phyloP scores from a whole-genome alignment of 208 protist species.

The Lotmaria passim region DNA sequence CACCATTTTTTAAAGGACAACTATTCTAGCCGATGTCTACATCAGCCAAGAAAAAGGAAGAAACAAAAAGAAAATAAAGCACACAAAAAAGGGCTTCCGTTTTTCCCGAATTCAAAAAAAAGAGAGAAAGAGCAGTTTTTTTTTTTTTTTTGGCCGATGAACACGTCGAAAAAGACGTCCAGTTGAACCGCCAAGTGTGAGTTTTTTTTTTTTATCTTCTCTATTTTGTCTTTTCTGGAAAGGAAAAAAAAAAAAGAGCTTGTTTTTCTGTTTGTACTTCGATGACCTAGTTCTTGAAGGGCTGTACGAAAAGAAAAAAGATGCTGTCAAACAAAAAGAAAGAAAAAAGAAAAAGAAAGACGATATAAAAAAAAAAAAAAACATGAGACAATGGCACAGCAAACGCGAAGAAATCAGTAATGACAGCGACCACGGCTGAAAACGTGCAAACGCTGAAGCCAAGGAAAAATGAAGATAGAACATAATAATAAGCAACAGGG shows the following conservation, averaged over 20 bases:
- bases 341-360: conserved; percentile 28
- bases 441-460: background rate
- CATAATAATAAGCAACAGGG: background rate
- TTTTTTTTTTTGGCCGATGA: no score
- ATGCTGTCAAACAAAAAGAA: background rate
- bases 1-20: no score
- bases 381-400: background rate
- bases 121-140: background rate
- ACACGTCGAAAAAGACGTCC: no score
- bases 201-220: no score
- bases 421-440: background rate
- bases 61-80: background rate
- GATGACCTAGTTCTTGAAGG: no score
- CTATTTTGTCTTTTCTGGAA: no score
- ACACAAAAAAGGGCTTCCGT: no score
- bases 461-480: background rate
- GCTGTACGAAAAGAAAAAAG: no score
- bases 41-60: background rate
- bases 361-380: conserved; percentile 15
- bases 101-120: no score
- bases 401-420: background rate
- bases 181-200: no score
- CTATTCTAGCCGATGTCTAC: background rate
- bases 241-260: background rate
- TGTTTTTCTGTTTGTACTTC: no score